These are phyloP conservation scores for Phanerodontia chrysosporium DNA, from an alignment of 768 basidiomycete genomes.

Conservation along the genomic window DNA sequence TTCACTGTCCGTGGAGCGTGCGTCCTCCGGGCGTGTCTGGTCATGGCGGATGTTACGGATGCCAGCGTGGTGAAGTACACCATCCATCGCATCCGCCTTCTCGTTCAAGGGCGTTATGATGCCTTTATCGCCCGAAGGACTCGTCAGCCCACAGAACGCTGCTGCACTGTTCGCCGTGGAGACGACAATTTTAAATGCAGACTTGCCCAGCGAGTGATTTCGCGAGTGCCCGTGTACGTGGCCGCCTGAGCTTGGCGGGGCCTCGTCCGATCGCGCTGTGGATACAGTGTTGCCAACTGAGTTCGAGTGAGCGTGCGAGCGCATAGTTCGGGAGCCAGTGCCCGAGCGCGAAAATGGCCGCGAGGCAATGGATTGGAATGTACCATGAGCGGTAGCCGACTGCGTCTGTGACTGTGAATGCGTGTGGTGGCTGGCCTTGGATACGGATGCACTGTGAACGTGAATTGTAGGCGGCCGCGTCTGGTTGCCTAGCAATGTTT, in stretches of 20 bases:
- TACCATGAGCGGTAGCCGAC: conserved; percentile 15
- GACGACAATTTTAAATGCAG: conserved; percentile 30
- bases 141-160: conserved; percentile 17
- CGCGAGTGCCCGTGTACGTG: conserved; percentile 26
- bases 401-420: conserved; percentile 23
- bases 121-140: conserved; percentile 7
- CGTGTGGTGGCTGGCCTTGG: conserved; percentile 44
- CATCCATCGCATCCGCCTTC: conserved; percentile 17
- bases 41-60: conserved; percentile 24
- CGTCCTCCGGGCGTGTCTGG: conserved; percentile 12
- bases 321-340: conserved; percentile 15
- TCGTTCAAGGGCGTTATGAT: conserved; percentile 13
- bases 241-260: conserved; percentile 8
- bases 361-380: conserved; percentile 11
- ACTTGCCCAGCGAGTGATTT: conserved; percentile 35
- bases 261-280: conserved; percentile 22
- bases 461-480: conserved; percentile 42
- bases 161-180: conserved; percentile 31
- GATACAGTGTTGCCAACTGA: conserved; percentile 28
- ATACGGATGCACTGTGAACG: conserved; percentile 16
- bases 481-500: conserved; percentile 66
- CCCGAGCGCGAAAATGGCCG: conserved; percentile 15
- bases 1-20: not conserved
- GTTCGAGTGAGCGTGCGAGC: conserved; percentile 36
- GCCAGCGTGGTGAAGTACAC: conserved; percentile 19